Conservation (phyloP, 768 basidiomycete species). For the Boletus barrowsii region DNA sequence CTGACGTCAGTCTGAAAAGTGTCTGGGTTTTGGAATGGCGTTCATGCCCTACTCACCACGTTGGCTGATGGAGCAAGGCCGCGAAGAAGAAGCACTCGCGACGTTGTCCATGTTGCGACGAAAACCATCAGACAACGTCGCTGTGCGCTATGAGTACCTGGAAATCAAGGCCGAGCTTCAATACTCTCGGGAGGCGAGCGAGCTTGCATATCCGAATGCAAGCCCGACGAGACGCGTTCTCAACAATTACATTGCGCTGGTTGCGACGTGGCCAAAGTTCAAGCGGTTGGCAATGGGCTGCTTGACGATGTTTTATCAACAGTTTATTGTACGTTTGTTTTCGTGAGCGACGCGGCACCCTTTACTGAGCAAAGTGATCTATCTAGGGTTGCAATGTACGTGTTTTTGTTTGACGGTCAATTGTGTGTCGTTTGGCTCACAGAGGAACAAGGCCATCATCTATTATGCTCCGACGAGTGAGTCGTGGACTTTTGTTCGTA, state of each 20-base stretch:
- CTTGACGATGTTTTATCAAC: conserved; percentile 33
- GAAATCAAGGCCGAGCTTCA: conserved; percentile 39
- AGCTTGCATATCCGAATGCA: conserved; percentile 21
- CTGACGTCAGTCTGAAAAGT: conserved; percentile 14
- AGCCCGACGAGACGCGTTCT: conserved; percentile 12
- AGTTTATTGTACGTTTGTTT: conserved; percentile 27
- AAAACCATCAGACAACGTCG: conserved; percentile 28
- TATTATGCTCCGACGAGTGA: conserved; percentile 26
- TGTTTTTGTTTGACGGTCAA: neutral
- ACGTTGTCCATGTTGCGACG: conserved; percentile 36
- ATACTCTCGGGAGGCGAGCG: conserved; percentile 23
- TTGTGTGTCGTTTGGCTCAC: conserved; percentile 2
- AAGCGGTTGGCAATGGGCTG: conserved; percentile 30
- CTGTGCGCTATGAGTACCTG: conserved; percentile 37
- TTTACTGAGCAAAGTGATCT: neutral
- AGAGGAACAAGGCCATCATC: conserved; percentile 23
- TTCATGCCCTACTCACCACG: conserved; percentile 43
- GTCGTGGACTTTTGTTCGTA: neutral
- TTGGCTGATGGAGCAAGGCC: conserved; percentile 39
- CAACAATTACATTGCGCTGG: conserved; percentile 25
- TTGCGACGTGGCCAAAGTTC: conserved; percentile 31
- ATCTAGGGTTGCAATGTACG: conserved; percentile 29
- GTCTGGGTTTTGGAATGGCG: conserved; percentile 30
- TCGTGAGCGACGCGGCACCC: neutral
- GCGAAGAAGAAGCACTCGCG: conserved; percentile 34